Base-by-base conservation (phyloP, 2,329 filamentous ascomycete genomes). In the Periconia digitata region DNA sequence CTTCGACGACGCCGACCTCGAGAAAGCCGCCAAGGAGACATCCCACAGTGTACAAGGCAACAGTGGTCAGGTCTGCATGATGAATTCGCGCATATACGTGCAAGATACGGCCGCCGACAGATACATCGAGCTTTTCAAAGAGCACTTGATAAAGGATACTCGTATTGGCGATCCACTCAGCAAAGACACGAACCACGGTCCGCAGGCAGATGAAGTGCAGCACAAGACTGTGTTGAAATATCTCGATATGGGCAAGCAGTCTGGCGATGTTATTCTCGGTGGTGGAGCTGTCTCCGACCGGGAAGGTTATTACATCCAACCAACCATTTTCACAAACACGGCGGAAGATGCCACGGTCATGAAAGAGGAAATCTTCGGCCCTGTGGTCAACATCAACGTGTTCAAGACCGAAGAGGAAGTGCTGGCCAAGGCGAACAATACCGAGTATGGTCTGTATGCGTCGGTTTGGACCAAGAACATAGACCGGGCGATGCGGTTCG, bases 381-480 rank as follows among this genome's bases (percentile, higher is more conserved):
- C 89, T 1, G 89, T 92, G 12, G 80, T 94, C 21, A 87, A 91
- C 51, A 90, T 87, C 75, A 79, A 92, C 53, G 86, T 88, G 62
- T 86, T 87, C 39, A 81, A 85, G 35, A 88, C 86, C 3, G 81
- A 92, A 45, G 86, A 92, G 61, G 87, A 90, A 43, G 89, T 88
- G 17, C 84, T 92, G 58, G 82, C 85, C 18, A 78, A 92, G 54
- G 90, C 92, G 73, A 94, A 94, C 76, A 77, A 76, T 52, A 92
- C 92, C 72, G 87, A 91, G 72, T 94, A 91, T 71, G 89, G 89
- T 55, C 91, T 94, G 72, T 90, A 89, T 59, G 85, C 85, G 6
- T 87, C 89, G 50, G 89, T 92, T 72, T 94, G 92, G 76, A 94
- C 89, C 8, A 72, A 71, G 47, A 59, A 71, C 50, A 64, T 71